Conservation (phyloP, 768 basidiomycete genomes). For the Suillus brevipes region DNA sequence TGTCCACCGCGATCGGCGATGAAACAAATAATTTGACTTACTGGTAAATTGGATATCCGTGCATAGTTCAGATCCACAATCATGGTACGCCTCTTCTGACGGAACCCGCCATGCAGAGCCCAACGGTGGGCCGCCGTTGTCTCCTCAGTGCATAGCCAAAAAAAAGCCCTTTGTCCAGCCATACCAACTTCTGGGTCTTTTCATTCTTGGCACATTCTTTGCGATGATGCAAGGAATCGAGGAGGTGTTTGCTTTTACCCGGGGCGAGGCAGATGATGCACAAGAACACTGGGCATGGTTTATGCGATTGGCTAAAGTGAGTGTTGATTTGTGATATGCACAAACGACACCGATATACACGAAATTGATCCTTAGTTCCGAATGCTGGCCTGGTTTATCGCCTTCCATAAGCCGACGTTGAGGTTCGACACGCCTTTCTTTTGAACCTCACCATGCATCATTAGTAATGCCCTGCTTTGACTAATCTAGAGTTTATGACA, state of each 20-base stretch:
- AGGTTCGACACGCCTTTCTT: slow-evolving; percentile 1
- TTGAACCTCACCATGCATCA: neutral
- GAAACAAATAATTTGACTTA: neutral
- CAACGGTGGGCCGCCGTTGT: neutral
- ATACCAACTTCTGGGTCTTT: neutral
- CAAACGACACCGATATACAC: neutral
- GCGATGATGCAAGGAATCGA: neutral
- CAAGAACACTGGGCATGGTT: slow-evolving; percentile 4
- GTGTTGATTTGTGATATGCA: neutral
- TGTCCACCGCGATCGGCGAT: neutral
- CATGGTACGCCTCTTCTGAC: neutral
- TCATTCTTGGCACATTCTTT: neutral
- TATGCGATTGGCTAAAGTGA: slow-evolving; percentile 1
- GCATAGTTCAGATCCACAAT: neutral
- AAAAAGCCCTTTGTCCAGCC: neutral
- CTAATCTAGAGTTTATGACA: neutral
- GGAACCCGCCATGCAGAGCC: neutral
- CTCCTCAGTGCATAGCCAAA: neutral
- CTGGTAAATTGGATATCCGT: neutral
- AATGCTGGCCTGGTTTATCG: neutral
- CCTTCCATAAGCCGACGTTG: slow-evolving; percentile 1
- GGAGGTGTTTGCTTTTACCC: neutral
- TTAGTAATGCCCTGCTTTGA: neutral
- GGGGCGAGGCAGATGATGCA: neutral
- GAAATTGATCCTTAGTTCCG: neutral